Base-by-base conservation (phyloP, 2,329 filamentous ascomycete species). In the Penicillium sp. region DNA sequence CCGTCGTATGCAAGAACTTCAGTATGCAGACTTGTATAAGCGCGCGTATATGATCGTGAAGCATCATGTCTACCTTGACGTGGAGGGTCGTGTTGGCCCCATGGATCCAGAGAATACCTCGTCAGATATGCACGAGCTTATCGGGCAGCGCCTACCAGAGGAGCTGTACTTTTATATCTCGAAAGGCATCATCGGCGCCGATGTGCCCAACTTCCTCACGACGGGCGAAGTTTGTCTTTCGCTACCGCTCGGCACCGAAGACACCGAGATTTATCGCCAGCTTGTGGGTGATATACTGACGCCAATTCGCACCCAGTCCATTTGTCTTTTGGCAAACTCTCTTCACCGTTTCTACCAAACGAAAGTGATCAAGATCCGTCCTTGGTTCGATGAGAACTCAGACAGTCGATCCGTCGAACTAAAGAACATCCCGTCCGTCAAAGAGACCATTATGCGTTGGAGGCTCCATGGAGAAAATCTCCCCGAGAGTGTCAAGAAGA, bases 121-220 rank as follows among this genome's bases (percentile, higher is more conserved):
- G 2, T 80, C 80, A 38, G 91, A 97, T 65, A 85, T 93, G 57
- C 88, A 95, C 65, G 86, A 92, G 63, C 91, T 96, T 65, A 82
- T 96, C 54, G 90, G 90, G n/a, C 82, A 95, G 51, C 87, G 91
- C 52, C 77, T 99, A 4, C 90, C 93, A 0, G 84, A 90, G 34
- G 93, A 99, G 70, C 77, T 97, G 14, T 91, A 92, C 67, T 87
- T 89, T 69, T 97, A 97, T 68, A 78, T 96, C 41, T 90, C 89
- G 50, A 84, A 81, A 43, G 93, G 89, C 29, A 75, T 96, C 36
- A 82, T 97, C 56, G 83, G 88, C 25, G 79, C 89, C 19, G 83
- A 88, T 40, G 77, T 95, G 31, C 79, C 95, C 11, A 88, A 87
- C 66, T 92, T 85, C 80, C 82, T 95, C 59, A 87, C 88, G 4